Evolutionary conservation across 306 rosid species (phyloP).

Genomic region (Prunus campanulata): DNA sequence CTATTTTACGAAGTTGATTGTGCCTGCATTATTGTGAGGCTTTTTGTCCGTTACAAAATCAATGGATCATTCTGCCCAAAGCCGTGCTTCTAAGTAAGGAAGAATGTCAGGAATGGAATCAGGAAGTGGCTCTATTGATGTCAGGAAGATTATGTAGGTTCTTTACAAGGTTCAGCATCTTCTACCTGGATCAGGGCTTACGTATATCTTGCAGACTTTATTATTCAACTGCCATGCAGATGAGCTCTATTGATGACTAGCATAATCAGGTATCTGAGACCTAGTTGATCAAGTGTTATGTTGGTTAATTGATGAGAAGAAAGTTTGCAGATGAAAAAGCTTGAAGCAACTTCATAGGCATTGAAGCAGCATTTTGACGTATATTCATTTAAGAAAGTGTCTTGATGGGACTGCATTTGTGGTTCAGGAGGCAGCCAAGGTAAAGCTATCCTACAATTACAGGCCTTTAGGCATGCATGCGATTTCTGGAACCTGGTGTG

Average conservation of each 20-base stretch:
- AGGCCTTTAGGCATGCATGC: background rate
- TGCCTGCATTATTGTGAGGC: conserved; percentile 1
- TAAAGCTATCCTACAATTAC: conserved; percentile 10
- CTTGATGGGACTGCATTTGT: background rate
- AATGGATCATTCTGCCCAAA: conserved; percentile 16
- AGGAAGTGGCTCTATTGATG: conserved; percentile 2
- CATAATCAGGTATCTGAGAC: background rate
- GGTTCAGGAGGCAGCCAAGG: conserved; percentile 1
- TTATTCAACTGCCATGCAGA: background rate
- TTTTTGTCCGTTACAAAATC: conserved; percentile 13
- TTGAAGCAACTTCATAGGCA: conserved; percentile 4
- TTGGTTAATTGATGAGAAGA: background rate
- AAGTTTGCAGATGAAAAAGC: background rate
- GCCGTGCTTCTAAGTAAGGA: background rate
- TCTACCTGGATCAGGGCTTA: conserved; percentile 6
- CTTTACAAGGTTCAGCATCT: background rate
- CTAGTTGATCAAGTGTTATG: background rate
- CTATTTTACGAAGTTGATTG: background rate
- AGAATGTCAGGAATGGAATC: background rate
- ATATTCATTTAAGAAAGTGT: conserved; percentile 1
- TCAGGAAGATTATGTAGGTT: conserved; percentile 9
- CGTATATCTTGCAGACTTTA: conserved; percentile 11
- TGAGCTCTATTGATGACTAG: background rate
- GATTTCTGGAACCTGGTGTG: conserved; percentile 16
- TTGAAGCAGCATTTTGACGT: background rate